These are phyloP conservation scores for Fusarium solani-melongenae DNA, from an alignment of 2,329 filamentous ascomycete species.

Conservation along the genomic window DNA sequence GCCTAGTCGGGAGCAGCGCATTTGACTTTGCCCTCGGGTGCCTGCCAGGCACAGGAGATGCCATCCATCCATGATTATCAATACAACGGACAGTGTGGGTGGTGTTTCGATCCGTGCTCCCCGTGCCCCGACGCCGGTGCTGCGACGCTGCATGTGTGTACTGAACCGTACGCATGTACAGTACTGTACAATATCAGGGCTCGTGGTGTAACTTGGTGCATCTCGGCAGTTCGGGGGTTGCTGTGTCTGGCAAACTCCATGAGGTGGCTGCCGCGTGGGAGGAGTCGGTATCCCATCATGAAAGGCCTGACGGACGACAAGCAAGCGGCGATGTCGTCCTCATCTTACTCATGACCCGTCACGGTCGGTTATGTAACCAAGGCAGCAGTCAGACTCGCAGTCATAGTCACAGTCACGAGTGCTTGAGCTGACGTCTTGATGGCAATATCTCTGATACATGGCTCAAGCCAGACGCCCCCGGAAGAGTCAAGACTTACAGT, in stretches of 20 bases:
- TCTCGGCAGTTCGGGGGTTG: conserved; percentile 2
- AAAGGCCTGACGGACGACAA: neutral
- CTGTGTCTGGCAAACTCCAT: neutral
- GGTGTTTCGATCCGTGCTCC: neutral
- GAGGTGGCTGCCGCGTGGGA: conserved; percentile 5
- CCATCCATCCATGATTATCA: neutral
- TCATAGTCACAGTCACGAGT: neutral
- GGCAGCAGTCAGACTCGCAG: neutral
- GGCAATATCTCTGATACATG: conserved; percentile 10
- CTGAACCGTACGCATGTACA: neutral
- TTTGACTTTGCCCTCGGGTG: neutral
- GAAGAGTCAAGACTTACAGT: neutral
- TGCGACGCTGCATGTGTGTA: neutral
- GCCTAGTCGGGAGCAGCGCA: neutral
- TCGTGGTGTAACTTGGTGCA: neutral
- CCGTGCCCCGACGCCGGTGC: neutral
- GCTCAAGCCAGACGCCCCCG: neutral
- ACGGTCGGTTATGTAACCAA: neutral
- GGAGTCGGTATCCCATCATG: neutral
- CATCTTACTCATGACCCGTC: neutral
- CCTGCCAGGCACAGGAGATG: neutral
- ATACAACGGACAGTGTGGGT: neutral
- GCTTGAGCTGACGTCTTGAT: neutral
- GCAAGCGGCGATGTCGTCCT: neutral
- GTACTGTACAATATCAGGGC: neutral